Evolutionary conservation across 2,329 filamentous ascomycete species (phyloP).

Genomic region (Sporothrix pseudoabietina): DNA sequence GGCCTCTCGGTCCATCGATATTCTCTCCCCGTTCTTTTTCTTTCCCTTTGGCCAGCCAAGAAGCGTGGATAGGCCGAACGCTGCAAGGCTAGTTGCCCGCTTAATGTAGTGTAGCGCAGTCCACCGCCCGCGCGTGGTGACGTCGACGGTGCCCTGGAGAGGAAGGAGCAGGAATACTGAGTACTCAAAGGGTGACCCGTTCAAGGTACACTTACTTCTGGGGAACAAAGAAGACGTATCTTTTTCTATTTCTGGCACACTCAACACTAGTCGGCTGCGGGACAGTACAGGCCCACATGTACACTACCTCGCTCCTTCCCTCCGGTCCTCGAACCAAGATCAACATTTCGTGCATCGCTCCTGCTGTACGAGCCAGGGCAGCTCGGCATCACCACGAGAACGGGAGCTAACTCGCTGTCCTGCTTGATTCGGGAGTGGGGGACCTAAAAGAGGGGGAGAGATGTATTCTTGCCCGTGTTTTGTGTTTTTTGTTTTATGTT

Average conservation of each 20-base stretch:
- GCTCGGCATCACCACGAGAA: conserved; percentile 10
- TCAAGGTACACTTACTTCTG: not conserved
- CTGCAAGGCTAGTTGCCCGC: conserved; percentile 12
- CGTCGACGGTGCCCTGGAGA: not conserved
- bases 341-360: conserved; percentile 9
- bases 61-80: not conserved
- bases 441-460: conserved; percentile 5
- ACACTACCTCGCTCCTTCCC: conserved; percentile 9
- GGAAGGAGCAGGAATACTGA: not conserved
- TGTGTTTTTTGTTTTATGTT: not conserved
- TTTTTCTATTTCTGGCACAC: not conserved
- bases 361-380: conserved; percentile 3
- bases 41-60: not conserved
- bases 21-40: not conserved
- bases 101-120: not conserved
- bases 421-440: conserved; percentile 16
- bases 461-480: conserved; percentile 21
- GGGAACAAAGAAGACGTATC: not conserved
- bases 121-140: conserved; percentile 2
- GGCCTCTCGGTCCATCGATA: not conserved
- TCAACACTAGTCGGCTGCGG: not conserved
- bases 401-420: not conserved
- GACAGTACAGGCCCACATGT: not conserved
- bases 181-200: not conserved
- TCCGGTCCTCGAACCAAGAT: not conserved